A percentile compares a stretch with the other conserved stretches of the same genome.
Evolutionary conservation across 176 grass and related monocot species (phyloP).

Genomic region (Urochloa ruziziensis): DNA sequence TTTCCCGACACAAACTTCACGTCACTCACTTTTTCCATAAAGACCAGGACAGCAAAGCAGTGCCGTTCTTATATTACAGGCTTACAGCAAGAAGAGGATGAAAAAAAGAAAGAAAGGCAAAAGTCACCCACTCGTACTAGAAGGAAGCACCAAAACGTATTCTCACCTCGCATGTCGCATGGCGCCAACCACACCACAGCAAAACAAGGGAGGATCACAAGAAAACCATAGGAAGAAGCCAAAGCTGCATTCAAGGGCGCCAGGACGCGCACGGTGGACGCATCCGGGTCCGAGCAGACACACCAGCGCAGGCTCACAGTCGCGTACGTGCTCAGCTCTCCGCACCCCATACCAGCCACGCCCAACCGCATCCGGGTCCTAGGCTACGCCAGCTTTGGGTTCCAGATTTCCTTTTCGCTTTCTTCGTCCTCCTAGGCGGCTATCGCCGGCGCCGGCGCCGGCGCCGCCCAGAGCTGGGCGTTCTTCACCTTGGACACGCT

Average conservation of each 20-base stretch:
- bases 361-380: conserved; percentile 25
- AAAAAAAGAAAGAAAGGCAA: not conserved
- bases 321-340: no score
- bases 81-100: not conserved
- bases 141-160: not conserved
- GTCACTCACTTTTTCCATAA: not conserved
- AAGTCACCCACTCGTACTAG: not conserved
- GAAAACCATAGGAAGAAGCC: conserved; percentile 23
- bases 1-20: not conserved
- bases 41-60: not conserved
- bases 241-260: conserved; percentile 26
- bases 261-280: not conserved
- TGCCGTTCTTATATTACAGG: conserved; percentile 16
- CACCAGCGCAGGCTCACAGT: not conserved
- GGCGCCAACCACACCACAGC: conserved; percentile 39
- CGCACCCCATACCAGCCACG: not conserved
- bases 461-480: conserved; percentile 77
- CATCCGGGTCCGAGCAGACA: conserved; percentile 10
- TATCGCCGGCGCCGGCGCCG: conserved; percentile 29
- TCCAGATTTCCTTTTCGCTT: not conserved
- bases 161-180: not conserved
- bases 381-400: not conserved
- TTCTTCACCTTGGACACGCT: conserved; percentile 99
- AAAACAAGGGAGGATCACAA: conserved; percentile 37
- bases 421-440: conserved; percentile 18